Conservation (phyloP, 352 stramenopile genomes). For the Phytophthora meadii region DNA sequence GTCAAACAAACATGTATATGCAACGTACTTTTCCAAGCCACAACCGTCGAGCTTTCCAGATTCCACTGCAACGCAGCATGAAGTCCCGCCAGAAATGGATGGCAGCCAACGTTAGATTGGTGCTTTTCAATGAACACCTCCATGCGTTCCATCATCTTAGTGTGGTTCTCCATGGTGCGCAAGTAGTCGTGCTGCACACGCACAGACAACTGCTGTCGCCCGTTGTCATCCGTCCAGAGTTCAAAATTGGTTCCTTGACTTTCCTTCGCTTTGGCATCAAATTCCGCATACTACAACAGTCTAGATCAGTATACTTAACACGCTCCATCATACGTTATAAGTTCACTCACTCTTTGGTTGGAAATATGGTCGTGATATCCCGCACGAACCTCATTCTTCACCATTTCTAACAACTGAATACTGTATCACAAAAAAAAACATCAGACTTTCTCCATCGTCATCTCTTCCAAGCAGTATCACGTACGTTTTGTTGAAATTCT, state of each 20-base stretch:
- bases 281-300: constrained; percentile 59
- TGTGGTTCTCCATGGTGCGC: constrained; percentile 42
- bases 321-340: neutral
- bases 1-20: neutral
- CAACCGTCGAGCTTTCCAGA: constrained; percentile 63
- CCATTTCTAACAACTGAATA: constrained; percentile 58
- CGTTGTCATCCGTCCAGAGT: constrained; percentile 32
- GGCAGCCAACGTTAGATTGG: constrained; percentile 56
- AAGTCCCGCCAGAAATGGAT: constrained; percentile 77
- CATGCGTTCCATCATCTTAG: constrained; percentile 44
- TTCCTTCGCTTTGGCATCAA: constrained; percentile 45
- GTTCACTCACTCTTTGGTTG: constrained; percentile 40
- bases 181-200: constrained; percentile 59
- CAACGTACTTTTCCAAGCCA: constrained; percentile 74
- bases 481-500: constrained; percentile 50
- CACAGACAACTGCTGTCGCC: constrained; percentile 38
- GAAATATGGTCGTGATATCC: constrained; percentile 63
- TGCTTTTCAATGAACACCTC: constrained; percentile 60
- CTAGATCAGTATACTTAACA: neutral
- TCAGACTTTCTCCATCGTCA: neutral
- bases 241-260: constrained; percentile 69
- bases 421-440: constrained; percentile 27
- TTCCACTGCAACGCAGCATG: constrained; percentile 66
- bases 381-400: constrained; percentile 73
- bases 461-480: neutral